A percentile compares a stretch with the other conserved stretches of the same genome.
Evolutionary conservation across 2,329 filamentous ascomycete species (phyloP).

Genomic region (Botrytis cinerea): DNA sequence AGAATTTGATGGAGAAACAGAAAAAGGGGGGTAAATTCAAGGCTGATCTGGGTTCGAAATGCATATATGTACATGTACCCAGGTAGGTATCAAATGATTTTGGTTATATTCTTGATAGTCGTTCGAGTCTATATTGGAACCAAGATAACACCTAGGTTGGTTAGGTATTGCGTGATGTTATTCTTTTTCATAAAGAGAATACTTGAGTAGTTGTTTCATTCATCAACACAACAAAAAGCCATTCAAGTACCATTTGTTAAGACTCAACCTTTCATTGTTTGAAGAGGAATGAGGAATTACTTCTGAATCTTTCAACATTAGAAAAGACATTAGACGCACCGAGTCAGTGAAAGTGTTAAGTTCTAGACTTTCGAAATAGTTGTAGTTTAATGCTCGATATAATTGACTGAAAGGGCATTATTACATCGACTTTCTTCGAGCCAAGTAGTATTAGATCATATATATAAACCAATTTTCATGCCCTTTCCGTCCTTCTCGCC

Average conservation of each 20-base stretch:
- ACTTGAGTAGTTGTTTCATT: not conserved
- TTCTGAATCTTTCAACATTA: not conserved
- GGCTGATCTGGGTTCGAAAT: not conserved
- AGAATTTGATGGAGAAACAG: slow-evolving; percentile 8
- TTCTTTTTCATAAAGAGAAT: slow-evolving; percentile 7
- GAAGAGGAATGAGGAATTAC: not conserved
- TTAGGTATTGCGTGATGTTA: slow-evolving; percentile 13
- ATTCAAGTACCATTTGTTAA: not conserved
- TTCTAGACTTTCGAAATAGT: not conserved
- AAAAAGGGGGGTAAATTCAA: not conserved
- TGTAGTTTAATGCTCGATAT: not conserved
- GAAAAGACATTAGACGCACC: not conserved
- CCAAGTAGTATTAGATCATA: slow-evolving; percentile 1
- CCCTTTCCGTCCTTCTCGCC: not conserved
- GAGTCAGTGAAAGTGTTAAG: not conserved
- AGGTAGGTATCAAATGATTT: not conserved
- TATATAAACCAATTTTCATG: not conserved
- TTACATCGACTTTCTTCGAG: not conserved
- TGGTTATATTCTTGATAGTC: not conserved
- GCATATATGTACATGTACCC: not conserved
- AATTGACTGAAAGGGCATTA: not conserved
- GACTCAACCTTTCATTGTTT: not conserved
- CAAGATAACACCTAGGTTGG: not conserved
- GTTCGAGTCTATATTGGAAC: not conserved
- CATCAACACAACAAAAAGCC: not conserved